Evolutionary conservation across 768 basidiomycete species (phyloP).

Genomic region (Punctularia strigosozonata): DNA sequence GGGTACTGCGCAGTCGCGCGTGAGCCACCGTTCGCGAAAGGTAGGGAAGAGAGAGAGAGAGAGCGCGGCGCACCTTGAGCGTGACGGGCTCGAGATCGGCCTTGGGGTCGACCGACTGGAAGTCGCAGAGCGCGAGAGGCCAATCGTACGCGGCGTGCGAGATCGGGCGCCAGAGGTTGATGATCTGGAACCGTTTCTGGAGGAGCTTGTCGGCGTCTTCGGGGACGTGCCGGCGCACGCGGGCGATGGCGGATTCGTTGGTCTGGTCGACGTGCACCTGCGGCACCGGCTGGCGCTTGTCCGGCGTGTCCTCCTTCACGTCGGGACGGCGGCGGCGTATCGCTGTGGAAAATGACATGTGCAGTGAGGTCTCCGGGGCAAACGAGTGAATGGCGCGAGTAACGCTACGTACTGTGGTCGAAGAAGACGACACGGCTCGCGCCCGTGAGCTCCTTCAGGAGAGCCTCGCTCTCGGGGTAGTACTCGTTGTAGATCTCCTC

Average conservation of each 20-base stretch:
- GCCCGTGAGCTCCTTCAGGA: slow-evolving; percentile 27
- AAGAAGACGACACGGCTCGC: slow-evolving; percentile 30
- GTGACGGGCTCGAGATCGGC: slow-evolving; percentile 22
- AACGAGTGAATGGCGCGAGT: not conserved
- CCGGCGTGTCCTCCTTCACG: slow-evolving; percentile 1
- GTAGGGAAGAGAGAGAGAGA: slow-evolving; percentile 17
- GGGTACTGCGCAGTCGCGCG: slow-evolving; percentile 9
- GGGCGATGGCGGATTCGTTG: slow-evolving; percentile 19
- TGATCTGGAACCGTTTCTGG: slow-evolving; percentile 28
- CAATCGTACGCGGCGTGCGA: slow-evolving; percentile 24
- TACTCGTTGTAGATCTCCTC: slow-evolving; percentile 24
- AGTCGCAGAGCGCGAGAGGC: slow-evolving; percentile 31
- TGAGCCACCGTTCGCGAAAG: not conserved
- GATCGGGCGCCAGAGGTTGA: slow-evolving; percentile 38
- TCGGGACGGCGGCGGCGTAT: not conserved
- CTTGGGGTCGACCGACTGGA: slow-evolving; percentile 21
- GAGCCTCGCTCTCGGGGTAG: slow-evolving; percentile 29
- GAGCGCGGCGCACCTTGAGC: slow-evolving; percentile 15
- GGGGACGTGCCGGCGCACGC: slow-evolving; percentile 26
- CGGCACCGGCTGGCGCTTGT: slow-evolving; percentile 16
- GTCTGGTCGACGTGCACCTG: slow-evolving; percentile 37
- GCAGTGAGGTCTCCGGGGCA: not conserved
- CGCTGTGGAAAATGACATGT: not conserved
- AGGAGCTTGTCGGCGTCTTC: slow-evolving; percentile 30
- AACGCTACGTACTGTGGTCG: slow-evolving; percentile 31